Evolutionary conservation across 495 filamentous ascomycete species (phyloP).

Genomic region (Letharia lupina): DNA sequence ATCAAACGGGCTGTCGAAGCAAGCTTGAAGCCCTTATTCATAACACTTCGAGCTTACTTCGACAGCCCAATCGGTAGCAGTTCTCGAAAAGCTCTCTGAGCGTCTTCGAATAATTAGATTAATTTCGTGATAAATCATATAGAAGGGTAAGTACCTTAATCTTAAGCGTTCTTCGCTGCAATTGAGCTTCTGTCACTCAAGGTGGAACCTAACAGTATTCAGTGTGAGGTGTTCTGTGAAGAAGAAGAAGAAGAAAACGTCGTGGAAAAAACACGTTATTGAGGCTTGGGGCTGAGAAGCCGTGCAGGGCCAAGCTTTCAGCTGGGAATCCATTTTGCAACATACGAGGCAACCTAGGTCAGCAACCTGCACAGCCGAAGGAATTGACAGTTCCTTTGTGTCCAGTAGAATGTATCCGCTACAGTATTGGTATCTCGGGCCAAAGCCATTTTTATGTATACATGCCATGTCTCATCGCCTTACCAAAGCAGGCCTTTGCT

Average conservation of each 20-base stretch:
- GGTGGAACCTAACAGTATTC: too few species aligned
- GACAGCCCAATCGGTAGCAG: too few species aligned
- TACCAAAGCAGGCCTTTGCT: conserved; percentile 14
- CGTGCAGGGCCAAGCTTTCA: neutral
- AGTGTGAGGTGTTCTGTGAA: neutral
- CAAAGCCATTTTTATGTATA: neutral
- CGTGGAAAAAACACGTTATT: neutral
- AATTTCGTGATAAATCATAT: too few species aligned
- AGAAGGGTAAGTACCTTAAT: too few species aligned
- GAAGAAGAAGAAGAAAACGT: neutral
- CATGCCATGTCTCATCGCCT: neutral
- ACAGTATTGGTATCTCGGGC: neutral
- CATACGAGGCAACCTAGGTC: neutral
- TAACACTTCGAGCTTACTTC: too few species aligned
- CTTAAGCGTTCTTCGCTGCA: neutral
- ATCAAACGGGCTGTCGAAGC: too few species aligned
- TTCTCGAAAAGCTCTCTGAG: too few species aligned
- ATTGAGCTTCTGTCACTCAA: neutral
- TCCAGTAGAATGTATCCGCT: neutral
- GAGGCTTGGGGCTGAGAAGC: neutral
- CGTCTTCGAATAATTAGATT: too few species aligned
- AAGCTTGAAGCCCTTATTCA: too few species aligned
- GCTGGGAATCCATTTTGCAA: too few species aligned
- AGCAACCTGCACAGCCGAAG: neutral
- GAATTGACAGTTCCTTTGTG: neutral